Evolutionary conservation across 83 land plant species (phyloP), one percentile per base, ranked within the genome.

Genomic region (Thuja plicata): DNA sequence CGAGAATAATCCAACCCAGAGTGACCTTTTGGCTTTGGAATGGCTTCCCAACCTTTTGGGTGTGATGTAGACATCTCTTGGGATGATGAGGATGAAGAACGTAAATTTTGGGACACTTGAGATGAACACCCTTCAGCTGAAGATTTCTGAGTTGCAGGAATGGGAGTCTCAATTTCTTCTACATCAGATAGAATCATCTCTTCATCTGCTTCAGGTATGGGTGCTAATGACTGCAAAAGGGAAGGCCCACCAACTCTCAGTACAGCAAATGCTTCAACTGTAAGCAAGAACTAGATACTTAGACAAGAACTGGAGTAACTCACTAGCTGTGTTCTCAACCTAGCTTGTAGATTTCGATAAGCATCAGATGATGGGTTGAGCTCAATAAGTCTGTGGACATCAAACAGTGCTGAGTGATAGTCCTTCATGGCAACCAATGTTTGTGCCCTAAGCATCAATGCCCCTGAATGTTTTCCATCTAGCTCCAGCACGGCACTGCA

Each of bases 391-490:
- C 98, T 89, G 81, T 95, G 97, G 84, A 98, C 99, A 92, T 98
- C 99, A 91, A 98, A 98, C 5, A 98, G 93, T 0, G 99, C 99
- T 34, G 98, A 98, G 46, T 96, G 97, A 89, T 98, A 98, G 83
- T 98, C 99, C 91, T 96, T 97, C 80, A 98, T 90, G 62, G 99
- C 95, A 71, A 98, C 99, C 6, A 97, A 88, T 24, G 99, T 98
- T 88, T 98, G 99, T 40, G 99, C 99, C 30, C 99, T 95, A 89
- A 98, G 90, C 99, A 98, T 98, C 89, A 98, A 88, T 17, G 99
- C 99, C 52, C 99, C 99, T 21, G 97, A 93, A 89, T 98, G 99
- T 83, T 97, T 92, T 62, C 92, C 90, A 92, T 98, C 99, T 83
- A 98, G 93, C 93, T 97, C 99, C 34, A 98, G 94, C 76, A 98